Evolutionary conservation across 1,139 yeast genomes (phyloP), one percentile per base, ranked within the genome.

Genomic region (Keqinozyma sinolaborantium): DNA sequence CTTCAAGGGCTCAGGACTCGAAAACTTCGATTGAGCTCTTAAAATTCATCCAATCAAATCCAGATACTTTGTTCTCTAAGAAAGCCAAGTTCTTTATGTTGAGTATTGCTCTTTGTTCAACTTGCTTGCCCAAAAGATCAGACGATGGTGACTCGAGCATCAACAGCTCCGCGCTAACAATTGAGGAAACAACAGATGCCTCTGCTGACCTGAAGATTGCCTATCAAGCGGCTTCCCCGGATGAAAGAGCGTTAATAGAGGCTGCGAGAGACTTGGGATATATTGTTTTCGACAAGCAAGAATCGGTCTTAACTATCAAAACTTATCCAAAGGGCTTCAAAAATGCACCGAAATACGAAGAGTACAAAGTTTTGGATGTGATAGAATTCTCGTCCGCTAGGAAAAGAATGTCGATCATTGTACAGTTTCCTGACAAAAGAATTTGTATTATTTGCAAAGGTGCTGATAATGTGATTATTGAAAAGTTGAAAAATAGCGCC

Each of bases 201-300:
- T 29, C 26, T 3, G 64, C 58, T 8, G 82, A 73, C 30, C 74
- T 64, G 15, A 63, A 64, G 26, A 73, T 88, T 14, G 77, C 75
- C 29, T 94, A 90, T 48, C 97, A 88, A 52, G 87, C 97, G 0
- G 80, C 97, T 0, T 90, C 97, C 0, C 98, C 98, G 0, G 98
- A 92, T 61, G 99, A 92, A 53, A 59, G 90, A 33, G 98, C 99
- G 0, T 65, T 92, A 25, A 92, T 92, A 2, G 79, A 83, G 35
- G 98, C 97, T 1, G 98, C 98, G 0, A 70, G 95, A 43, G 98
- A 92, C 52, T 69, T 92, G 65, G 98, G 98, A 0, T 94, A 69
- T 53, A 80, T 90, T 16, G 83, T 88, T 6, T 72, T 68, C 39
- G 88, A 86, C 38, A 76, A 86, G 35, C 76, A 76, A 36, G 76